Percentiles rank a stretch among this genome's conserved stretches.
phyloP scores from a whole-genome alignment of 1,284 basidiomycete species.

The Microbotryum intermedium region DNA sequence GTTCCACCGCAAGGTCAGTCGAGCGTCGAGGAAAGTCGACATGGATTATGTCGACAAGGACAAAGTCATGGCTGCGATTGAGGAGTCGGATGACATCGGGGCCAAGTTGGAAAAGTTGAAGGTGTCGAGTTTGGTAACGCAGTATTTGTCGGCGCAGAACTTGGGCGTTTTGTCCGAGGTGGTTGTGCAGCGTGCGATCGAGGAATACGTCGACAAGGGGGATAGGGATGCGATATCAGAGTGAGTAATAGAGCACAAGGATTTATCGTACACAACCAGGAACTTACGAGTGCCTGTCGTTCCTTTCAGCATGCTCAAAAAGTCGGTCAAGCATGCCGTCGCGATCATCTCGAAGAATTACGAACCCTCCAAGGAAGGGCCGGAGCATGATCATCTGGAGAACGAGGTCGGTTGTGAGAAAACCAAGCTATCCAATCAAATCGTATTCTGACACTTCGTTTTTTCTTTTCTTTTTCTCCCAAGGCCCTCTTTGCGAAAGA shows the following conservation, averaged over 20 bases:
- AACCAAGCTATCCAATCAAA: slow-evolving; percentile 31
- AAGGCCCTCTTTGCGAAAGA: not conserved
- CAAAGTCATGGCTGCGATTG: slow-evolving; percentile 3
- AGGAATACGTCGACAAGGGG: slow-evolving; percentile 90
- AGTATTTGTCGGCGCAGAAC: slow-evolving; percentile 81
- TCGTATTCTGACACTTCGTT: slow-evolving; percentile 2
- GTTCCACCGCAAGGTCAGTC: slow-evolving; percentile 52
- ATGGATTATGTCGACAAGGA: slow-evolving; percentile 32
- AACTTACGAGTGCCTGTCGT: not conserved
- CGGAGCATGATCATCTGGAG: slow-evolving; percentile 24
- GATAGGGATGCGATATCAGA: slow-evolving; percentile 69
- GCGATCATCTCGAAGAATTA: slow-evolving; percentile 22
- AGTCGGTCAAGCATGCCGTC: slow-evolving; percentile 24
- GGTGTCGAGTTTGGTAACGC: slow-evolving; percentile 59
- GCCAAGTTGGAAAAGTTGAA: slow-evolving; percentile 40
- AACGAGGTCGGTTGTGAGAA: slow-evolving; percentile 13
- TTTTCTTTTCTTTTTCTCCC: not conserved
- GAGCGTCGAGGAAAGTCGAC: slow-evolving; percentile 27
- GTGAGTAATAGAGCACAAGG: slow-evolving; percentile 8
- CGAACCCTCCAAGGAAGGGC: slow-evolving; percentile 16
- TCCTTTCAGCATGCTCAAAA: slow-evolving; percentile 27
- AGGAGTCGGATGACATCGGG: not conserved
- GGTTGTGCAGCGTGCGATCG: slow-evolving; percentile 83
- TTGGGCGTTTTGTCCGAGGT: slow-evolving; percentile 74
- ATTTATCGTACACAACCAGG: too few relatives aligned